Percentiles rank a stretch among this genome's conserved stretches.
Evolutionary conservation across 1,139 yeast genomes (phyloP).

Genomic region (Hemisphaericaspora xylofermentans): DNA sequence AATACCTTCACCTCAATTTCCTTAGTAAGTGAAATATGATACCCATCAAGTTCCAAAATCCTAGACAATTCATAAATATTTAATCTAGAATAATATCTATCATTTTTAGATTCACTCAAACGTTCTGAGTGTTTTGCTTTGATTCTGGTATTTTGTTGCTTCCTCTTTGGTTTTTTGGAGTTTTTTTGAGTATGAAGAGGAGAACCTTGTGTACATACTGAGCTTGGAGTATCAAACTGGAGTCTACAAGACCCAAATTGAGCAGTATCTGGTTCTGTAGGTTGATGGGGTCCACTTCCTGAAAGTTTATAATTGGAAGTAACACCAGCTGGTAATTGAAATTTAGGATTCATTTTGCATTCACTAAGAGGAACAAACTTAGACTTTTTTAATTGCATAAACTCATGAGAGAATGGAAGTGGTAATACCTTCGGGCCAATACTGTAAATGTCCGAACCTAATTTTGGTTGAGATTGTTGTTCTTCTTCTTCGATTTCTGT

Average conservation of each 20-base stretch:
- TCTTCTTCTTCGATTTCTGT: neutral
- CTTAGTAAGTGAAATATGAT: constrained; percentile 26
- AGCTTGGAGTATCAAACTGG: neutral
- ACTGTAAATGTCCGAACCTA: constrained; percentile 11
- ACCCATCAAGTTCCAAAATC: constrained; percentile 24
- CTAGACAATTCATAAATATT: constrained; percentile 29
- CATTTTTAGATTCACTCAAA: constrained; percentile 11
- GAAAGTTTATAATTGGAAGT: constrained; percentile 8
- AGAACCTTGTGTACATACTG: neutral
- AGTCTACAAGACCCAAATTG: constrained; percentile 3
- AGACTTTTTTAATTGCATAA: constrained; percentile 7
- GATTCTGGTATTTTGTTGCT: neutral
- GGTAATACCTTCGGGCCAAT: constrained; percentile 16
- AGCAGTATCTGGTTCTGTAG: constrained; percentile 7
- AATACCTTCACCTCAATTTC: constrained; percentile 56
- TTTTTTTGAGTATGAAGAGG: neutral
- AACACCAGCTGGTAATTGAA: constrained; percentile 9
- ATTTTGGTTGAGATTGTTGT: neutral
- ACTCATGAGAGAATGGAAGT: constrained; percentile 14
- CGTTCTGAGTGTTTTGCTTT: neutral
- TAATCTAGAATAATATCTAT: constrained; percentile 27
- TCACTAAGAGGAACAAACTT: constrained; percentile 12
- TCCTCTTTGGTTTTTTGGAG: neutral
- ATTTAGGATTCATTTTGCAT: constrained; percentile 8
- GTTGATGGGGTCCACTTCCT: constrained; percentile 4